Percentiles rank a stretch among this genome's conserved stretches.
Conservation (phyloP, 768 basidiomycete species). For the Daedaleopsis nitida region DNA sequence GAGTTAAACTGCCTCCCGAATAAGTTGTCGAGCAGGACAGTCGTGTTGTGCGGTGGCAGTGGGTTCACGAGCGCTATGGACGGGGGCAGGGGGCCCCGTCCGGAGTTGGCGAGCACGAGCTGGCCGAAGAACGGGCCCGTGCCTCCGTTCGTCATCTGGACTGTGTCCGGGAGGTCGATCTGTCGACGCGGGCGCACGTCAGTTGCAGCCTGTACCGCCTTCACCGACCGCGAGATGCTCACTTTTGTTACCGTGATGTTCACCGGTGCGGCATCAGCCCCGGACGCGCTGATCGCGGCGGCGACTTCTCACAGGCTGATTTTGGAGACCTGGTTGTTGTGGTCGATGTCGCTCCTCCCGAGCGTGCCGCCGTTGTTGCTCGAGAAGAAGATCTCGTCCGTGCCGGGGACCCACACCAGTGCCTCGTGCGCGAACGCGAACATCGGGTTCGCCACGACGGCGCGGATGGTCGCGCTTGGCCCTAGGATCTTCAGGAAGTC, state of each 20-base stretch:
- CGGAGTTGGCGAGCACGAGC: conserved; percentile 64
- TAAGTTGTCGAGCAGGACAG: conserved; percentile 75
- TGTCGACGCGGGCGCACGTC: conserved; percentile 26
- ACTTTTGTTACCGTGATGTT: conserved; percentile 52
- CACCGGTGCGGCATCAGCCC: conserved; percentile 36
- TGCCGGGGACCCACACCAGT: conserved; percentile 64
- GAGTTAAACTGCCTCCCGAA: conserved; percentile 83
- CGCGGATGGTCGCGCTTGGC: conserved; percentile 51
- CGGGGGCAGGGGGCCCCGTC: conserved; percentile 63
- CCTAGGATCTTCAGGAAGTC: conserved; percentile 66
- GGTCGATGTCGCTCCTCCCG: conserved; percentile 62
- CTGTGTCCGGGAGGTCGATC: conserved; percentile 57
- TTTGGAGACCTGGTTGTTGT: conserved; percentile 64
- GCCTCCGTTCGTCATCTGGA: conserved; percentile 74
- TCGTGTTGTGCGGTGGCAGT: conserved; percentile 60
- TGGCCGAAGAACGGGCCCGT: conserved; percentile 62
- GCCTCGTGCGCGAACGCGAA: conserved; percentile 83
- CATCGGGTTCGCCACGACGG: conserved; percentile 59
- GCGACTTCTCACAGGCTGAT: conserved; percentile 62
- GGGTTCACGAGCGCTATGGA: conserved; percentile 69
- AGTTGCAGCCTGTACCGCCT: background rate
- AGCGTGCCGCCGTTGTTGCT: conserved; percentile 69
- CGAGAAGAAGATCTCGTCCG: conserved; percentile 73
- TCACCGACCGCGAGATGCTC: conserved; percentile 12
- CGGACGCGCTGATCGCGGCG: conserved; percentile 38